Conservation (phyloP, 1,284 basidiomycete species). For the Papiliotrema flavescens region DNA sequence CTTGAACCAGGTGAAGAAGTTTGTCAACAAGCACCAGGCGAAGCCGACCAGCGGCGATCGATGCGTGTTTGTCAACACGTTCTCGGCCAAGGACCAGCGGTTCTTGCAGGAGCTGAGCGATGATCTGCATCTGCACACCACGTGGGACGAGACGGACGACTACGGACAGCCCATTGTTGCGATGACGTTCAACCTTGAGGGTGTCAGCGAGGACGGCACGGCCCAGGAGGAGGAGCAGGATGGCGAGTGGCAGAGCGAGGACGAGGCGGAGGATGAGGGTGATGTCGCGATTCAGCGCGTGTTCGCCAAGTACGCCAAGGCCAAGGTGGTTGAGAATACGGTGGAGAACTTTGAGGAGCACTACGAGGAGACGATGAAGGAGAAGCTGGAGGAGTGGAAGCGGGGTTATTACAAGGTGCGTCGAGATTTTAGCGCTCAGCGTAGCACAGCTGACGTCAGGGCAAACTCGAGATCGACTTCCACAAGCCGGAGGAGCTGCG, state of each 20-base stretch:
- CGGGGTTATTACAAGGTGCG: constrained; percentile 77
- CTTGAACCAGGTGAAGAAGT: constrained; percentile 69
- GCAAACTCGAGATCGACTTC: constrained; percentile 76
- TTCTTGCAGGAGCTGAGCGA: constrained; percentile 73
- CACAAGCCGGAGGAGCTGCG: constrained; percentile 62
- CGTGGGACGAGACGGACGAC: constrained; percentile 88
- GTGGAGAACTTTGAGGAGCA: constrained; percentile 71
- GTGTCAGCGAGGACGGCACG: constrained; percentile 46
- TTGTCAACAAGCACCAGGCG: constrained; percentile 59
- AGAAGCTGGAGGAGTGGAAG: constrained; percentile 93
- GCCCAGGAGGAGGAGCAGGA: constrained; percentile 25
- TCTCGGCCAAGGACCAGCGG: constrained; percentile 69
- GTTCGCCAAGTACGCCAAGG: constrained; percentile 80
- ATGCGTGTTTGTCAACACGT: constrained; percentile 68
- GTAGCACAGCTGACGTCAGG: constrained; percentile 50
- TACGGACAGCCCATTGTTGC: constrained; percentile 59
- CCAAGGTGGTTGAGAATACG: constrained; percentile 64
- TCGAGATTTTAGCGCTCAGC: background rate
- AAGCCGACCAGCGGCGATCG: constrained; percentile 50
- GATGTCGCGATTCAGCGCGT: constrained; percentile 73
- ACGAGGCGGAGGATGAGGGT: constrained; percentile 55
- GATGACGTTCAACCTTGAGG: constrained; percentile 57
- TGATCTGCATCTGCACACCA: constrained; percentile 67
- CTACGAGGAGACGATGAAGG: constrained; percentile 66
- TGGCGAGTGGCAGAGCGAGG: constrained; percentile 34